phyloP scores from a whole-genome alignment of 768 basidiomycete species.

The Gloeostereum incarnatum region DNA sequence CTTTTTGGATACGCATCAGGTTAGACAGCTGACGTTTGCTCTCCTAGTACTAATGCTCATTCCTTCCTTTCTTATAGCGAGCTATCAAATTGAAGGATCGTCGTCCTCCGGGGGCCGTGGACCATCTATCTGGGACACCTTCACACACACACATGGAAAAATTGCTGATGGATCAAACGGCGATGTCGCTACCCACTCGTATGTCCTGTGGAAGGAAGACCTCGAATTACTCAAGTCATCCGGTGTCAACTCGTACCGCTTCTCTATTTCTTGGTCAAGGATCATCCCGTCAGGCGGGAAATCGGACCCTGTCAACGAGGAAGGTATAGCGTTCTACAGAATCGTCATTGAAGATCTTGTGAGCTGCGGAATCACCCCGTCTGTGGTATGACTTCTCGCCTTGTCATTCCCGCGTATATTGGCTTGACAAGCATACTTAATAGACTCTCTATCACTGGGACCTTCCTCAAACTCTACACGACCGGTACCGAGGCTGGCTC shows the following conservation, averaged over 20 bases:
- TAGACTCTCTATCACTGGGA: constrained; percentile 77
- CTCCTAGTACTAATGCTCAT: too few relatives aligned
- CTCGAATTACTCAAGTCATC: constrained; percentile 50
- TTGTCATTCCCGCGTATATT: background rate
- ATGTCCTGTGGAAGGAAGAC: constrained; percentile 60
- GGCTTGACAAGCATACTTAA: background rate
- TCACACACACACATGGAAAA: constrained; percentile 55
- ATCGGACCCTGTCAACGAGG: constrained; percentile 61
- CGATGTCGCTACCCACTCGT: constrained; percentile 65
- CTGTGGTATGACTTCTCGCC: constrained; percentile 38
- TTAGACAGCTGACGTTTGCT: too few relatives aligned
- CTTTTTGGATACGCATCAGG: background rate
- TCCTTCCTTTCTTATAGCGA: too few relatives aligned
- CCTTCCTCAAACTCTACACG: constrained; percentile 64
- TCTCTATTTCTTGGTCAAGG: constrained; percentile 70
- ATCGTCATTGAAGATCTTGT: constrained; percentile 61
- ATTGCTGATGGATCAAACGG: constrained; percentile 59
- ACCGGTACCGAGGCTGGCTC: constrained; percentile 69
- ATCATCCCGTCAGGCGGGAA: constrained; percentile 71
- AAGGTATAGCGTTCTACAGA: constrained; percentile 63
- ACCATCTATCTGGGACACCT: constrained; percentile 70
- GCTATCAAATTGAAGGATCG: constrained; percentile 72
- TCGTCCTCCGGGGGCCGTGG: constrained; percentile 51
- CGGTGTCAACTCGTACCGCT: constrained; percentile 66
- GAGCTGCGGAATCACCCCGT: constrained; percentile 53